A percentile compares a stretch with the other conserved stretches of the same genome.
Evolutionary conservation across 139 green algal species (phyloP).

Genomic region (Chlorella sp.): DNA sequence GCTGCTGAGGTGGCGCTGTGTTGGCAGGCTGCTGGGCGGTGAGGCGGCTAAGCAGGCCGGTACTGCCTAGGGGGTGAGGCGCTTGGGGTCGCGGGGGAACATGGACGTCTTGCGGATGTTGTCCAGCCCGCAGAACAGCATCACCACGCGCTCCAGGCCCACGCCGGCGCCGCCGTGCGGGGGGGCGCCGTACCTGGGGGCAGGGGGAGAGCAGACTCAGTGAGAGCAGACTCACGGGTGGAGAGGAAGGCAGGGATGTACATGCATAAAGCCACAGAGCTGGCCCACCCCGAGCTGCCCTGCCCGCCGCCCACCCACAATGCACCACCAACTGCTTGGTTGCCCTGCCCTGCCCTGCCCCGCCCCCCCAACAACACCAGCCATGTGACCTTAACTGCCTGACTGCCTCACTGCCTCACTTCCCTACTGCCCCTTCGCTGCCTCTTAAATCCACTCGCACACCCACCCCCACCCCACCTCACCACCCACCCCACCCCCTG

Average conservation of each 20-base stretch:
- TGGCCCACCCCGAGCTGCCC: background rate
- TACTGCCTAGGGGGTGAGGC: slow-evolving; percentile 84
- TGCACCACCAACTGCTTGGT: no score
- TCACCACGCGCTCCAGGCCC: slow-evolving; percentile 97
- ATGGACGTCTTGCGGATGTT: slow-evolving; percentile 75
- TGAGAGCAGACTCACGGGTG: background rate
- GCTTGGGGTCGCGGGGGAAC: slow-evolving; percentile 96
- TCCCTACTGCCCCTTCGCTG: no score
- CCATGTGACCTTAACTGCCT: no score
- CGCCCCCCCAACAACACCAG: background rate
- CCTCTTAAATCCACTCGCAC: background rate
- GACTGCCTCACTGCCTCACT: no score
- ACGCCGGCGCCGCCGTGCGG: slow-evolving; percentile 96
- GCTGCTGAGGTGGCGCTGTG: no score
- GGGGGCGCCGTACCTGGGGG: slow-evolving; percentile 74
- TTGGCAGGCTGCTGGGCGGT: no score
- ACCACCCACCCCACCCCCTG: background rate
- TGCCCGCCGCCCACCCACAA: no score
- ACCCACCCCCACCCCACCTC: background rate
- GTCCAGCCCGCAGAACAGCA: slow-evolving; percentile 90
- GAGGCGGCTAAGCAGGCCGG: no score
- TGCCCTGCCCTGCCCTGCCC: no score
- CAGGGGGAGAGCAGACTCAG: no score
- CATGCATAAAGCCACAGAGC: background rate
- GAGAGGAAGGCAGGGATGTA: background rate